phyloP scores from a whole-genome alignment of 2,329 filamentous ascomycete species.

The Rhynchosporium graminicola region DNA sequence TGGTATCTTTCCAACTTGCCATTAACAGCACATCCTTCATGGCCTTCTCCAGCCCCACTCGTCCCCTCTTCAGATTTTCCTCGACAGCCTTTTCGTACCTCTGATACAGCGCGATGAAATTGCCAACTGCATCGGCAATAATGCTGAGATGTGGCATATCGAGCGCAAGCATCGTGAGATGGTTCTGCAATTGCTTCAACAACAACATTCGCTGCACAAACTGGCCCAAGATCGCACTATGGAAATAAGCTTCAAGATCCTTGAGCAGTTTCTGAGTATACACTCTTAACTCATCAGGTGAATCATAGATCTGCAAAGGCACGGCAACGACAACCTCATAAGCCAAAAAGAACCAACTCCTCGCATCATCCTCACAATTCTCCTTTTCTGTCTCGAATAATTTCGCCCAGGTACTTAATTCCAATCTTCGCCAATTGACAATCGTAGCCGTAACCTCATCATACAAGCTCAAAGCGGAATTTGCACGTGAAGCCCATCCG shows the following conservation, averaged over 20 bases:
- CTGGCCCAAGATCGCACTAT: conserved; percentile 77
- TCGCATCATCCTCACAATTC: conserved; percentile 75
- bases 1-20: conserved; percentile 97
- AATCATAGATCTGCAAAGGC: conserved; percentile 65
- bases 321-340: conserved; percentile 86
- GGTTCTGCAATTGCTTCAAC: conserved; percentile 63
- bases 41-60: conserved; percentile 78
- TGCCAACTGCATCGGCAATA: conserved; percentile 66
- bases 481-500: conserved; percentile 80
- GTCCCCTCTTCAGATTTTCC: conserved; percentile 66
- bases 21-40: conserved; percentile 92
- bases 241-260: conserved; percentile 78
- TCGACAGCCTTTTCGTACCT: conserved; percentile 68
- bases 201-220: conserved; percentile 72
- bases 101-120: conserved; percentile 75
- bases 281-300: conserved; percentile 56
- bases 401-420: conserved; percentile 88
- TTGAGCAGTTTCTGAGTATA: conserved; percentile 72
- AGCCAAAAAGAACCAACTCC: conserved; percentile 94
- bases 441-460: conserved; percentile 78
- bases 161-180: conserved; percentile 61
- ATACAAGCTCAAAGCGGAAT: conserved; percentile 69
- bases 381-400: conserved; percentile 81
- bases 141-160: conserved; percentile 60
- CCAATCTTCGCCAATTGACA: conserved; percentile 85